Evolutionary conservation across 2,329 filamentous ascomycete genomes (phyloP), one percentile per base, ranked within the genome.

Genomic region (Xylaria polymorpha): DNA sequence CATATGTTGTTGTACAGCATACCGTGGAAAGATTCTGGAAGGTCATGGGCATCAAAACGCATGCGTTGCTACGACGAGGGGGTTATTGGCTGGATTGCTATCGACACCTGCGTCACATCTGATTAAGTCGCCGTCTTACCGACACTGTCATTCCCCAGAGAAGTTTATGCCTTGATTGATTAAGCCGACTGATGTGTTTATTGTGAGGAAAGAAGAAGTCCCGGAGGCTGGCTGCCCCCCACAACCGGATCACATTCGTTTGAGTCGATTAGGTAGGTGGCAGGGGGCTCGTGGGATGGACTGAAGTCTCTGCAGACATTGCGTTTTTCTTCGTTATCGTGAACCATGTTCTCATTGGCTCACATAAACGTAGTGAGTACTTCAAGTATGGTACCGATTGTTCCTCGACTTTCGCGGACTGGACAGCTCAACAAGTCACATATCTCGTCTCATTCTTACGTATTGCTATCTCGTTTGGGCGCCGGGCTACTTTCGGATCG

Each of bases 211-310:
- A 43, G 44, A 68, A 53, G 60, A 55, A 63, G 53, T 25, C n/a
- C 43, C 41, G 46, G 66, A 68, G 43, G 41, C 39, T 63, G 60
- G 41, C 62, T 63, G 60, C 41, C 62, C 59, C 64, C 66, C 69
- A 69, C 63, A 61, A 46, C 56, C 25, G 43, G 46, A 43, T 44
- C 22, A 51, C 50, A 43, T 61, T 61, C 51, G 41, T 62, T 46
- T 41, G 64, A 65, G 48, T 67, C 61, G 55, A 71, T 67, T 71
- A 71, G 69, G 69, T 66, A 70, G 69, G 67, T 67, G 67, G 37
- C 67, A 70, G 43, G 64, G 67, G 67, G 41, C 20, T 20, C 9
- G 61, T 41, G 56, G 61, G 65, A 61, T 63, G 35, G 44, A 61
- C 46, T 46, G 12, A 61, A 61, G 48, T 53, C 44, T 63, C 51